These are phyloP conservation scores for Thecaphora frezii DNA, from an alignment of 1,284 basidiomycete species.

Conservation along the genomic window DNA sequence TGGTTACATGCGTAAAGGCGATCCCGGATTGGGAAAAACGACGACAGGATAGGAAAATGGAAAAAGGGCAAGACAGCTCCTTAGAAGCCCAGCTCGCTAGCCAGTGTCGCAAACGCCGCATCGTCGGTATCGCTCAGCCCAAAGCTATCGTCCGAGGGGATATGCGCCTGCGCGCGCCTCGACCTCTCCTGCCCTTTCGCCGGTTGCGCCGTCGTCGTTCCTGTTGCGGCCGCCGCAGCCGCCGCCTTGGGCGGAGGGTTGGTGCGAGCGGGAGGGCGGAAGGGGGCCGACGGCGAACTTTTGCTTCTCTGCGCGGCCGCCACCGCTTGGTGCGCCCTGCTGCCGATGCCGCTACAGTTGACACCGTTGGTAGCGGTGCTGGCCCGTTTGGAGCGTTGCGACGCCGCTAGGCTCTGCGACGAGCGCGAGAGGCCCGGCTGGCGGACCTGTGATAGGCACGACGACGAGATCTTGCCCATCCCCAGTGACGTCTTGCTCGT, in stretches of 20 bases:
- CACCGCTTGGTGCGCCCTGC: background rate
- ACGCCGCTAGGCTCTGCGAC: background rate
- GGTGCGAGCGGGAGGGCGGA: conserved; percentile 15
- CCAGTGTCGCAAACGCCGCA: conserved; percentile 24
- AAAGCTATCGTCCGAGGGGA: conserved; percentile 30
- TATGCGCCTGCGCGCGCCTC: background rate
- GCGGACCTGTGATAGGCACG: conserved; percentile 24
- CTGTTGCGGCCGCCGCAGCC: background rate
- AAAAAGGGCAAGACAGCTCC: background rate
- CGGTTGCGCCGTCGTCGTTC: conserved; percentile 1
- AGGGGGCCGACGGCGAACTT: conserved; percentile 20
- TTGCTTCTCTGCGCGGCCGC: background rate
- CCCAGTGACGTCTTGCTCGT: background rate
- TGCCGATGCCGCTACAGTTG: conserved; percentile 1
- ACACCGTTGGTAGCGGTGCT: background rate
- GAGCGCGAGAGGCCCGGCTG: conserved; percentile 22
- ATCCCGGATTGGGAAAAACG: no score
- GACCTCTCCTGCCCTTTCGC: conserved; percentile 2
- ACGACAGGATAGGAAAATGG: no score
- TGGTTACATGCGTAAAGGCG: no score
- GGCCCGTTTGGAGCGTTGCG: background rate
- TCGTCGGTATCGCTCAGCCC: conserved; percentile 16
- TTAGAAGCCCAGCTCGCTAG: conserved; percentile 29
- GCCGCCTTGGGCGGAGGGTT: background rate
- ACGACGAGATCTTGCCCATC: background rate